These are phyloP conservation scores for Fragilaria crotonensis DNA, from an alignment of 108 stramenopile species.

Conservation along the genomic window DNA sequence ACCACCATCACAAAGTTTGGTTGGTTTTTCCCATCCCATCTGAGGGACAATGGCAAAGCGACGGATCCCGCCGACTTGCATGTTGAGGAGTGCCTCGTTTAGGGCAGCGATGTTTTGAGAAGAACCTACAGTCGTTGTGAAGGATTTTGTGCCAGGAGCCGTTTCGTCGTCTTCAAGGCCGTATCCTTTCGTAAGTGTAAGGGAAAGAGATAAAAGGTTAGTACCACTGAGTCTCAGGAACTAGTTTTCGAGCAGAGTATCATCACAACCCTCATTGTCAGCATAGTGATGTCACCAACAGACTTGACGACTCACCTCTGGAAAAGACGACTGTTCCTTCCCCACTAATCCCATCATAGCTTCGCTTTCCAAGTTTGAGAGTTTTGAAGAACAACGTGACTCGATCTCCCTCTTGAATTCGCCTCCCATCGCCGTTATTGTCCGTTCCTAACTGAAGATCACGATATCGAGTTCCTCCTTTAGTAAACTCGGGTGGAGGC, in stretches of 20 bases:
- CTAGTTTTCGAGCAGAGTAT: too few species aligned
- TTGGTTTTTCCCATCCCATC: conserved; percentile 73
- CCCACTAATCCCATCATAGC: conserved; percentile 78
- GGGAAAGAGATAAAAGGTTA: too few species aligned
- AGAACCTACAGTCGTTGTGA: conserved; percentile 44
- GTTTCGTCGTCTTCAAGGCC: conserved; percentile 82
- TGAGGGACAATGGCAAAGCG: conserved; percentile 69
- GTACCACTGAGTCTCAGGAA: too few species aligned
- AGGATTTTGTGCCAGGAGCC: conserved; percentile 47
- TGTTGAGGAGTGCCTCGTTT: conserved; percentile 63
- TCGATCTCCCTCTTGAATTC: conserved; percentile 47
- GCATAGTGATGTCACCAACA: too few species aligned
- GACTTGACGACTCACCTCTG: conserved; percentile 26
- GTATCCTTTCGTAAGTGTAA: too few species aligned
- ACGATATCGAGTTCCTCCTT: conserved; percentile 41
- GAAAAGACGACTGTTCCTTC: conserved; percentile 85
- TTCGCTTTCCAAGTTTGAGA: conserved; percentile 78
- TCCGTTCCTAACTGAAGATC: conserved; percentile 43
- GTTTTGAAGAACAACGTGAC: conserved; percentile 65
- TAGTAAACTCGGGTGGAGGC: conserved; percentile 27
- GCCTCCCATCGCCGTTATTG: background rate
- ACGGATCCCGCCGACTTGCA: conserved; percentile 50
- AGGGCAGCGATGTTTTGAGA: conserved; percentile 52
- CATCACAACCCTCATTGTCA: too few species aligned
- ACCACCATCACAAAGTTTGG: conserved; percentile 71